Conservation (phyloP, 345 rosid genomes). For the Eucalyptus tenuipes region DNA sequence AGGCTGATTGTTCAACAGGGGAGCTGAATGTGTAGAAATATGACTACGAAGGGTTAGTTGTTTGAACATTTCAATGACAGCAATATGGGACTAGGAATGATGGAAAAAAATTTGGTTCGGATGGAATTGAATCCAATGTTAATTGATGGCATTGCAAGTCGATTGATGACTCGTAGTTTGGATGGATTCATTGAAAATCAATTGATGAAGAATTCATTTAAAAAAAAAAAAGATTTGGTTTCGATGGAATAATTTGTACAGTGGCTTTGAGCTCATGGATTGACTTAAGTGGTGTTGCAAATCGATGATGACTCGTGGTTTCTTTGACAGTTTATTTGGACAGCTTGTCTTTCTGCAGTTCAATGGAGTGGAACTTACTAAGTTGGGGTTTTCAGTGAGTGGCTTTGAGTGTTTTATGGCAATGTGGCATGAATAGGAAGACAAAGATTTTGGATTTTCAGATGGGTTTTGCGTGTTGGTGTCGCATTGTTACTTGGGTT, state of each 20-base stretch:
- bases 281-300: not conserved
- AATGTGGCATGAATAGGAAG: not conserved
- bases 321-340: not conserved
- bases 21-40: not conserved
- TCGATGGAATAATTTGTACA: not conserved
- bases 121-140: not conserved
- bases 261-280: not conserved
- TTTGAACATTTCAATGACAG: not conserved
- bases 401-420: not conserved
- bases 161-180: not conserved
- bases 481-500: not conserved
- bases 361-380: not conserved
- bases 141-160: not conserved
- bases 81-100: not conserved
- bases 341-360: not conserved
- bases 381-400: not conserved
- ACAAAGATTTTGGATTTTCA: not conserved
- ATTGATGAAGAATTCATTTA: not conserved
- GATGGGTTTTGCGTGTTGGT: not conserved
- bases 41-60: not conserved
- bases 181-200: not conserved
- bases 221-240: not conserved
- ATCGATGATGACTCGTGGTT: not conserved
- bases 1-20: not conserved
- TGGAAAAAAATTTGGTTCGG: not conserved